Conservation (phyloP, 257 asterid genomes). For the Voacanga thouarsii region DNA sequence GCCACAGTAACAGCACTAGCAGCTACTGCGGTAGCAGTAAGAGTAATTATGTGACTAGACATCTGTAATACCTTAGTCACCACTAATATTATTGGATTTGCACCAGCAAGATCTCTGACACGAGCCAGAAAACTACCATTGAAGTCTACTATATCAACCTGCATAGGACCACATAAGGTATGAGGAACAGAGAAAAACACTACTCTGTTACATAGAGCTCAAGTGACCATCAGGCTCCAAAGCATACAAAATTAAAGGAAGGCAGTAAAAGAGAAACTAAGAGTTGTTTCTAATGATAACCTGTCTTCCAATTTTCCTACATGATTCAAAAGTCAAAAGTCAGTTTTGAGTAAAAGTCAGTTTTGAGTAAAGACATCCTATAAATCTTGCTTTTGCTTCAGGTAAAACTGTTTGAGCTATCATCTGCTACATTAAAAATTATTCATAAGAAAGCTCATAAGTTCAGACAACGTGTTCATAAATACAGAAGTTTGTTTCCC, state of each 20-base stretch:
- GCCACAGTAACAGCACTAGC: neutral
- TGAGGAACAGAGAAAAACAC: constrained; percentile 4
- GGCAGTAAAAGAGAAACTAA: neutral
- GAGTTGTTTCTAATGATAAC: neutral
- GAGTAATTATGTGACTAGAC: neutral
- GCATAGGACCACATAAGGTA: constrained; percentile 17
- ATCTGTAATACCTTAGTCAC: constrained; percentile 67
- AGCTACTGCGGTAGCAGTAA: neutral
- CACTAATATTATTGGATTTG: constrained; percentile 90
- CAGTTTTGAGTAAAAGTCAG: neutral
- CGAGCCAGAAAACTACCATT: constrained; percentile 89
- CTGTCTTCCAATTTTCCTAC: neutral
- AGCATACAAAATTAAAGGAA: neutral
- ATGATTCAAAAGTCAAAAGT: neutral
- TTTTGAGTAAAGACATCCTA: neutral
- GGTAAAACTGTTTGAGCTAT: neutral
- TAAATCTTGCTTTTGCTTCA: neutral
- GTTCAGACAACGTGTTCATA: neutral
- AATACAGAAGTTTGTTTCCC: neutral
- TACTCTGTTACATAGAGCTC: neutral
- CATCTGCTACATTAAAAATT: neutral
- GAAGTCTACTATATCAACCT: constrained; percentile 99
- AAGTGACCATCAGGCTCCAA: constrained; percentile 2
- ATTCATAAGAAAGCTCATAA: neutral
- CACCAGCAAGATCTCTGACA: constrained; percentile 87